Conservation (phyloP, 179 eudicot species). For the Beta corolliflora region DNA sequence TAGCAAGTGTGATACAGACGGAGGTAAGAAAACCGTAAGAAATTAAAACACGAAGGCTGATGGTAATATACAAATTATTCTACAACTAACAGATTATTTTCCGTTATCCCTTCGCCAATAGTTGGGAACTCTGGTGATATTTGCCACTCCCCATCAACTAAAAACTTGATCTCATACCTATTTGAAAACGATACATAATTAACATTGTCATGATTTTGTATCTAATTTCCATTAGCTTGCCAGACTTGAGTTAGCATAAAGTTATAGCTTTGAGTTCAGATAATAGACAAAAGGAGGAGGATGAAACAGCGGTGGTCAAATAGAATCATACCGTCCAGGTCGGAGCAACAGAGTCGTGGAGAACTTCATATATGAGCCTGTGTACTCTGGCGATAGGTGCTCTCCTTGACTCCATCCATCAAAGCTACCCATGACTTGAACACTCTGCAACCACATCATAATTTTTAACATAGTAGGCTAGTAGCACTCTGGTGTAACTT, state of each 20-base stretch:
- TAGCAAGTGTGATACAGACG: too few relatives aligned
- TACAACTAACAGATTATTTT: constrained; percentile 77
- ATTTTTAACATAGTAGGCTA: background rate
- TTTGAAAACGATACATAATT: background rate
- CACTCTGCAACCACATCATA: constrained; percentile 54
- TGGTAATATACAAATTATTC: constrained; percentile 32
- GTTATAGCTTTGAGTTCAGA: background rate
- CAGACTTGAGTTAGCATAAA: background rate
- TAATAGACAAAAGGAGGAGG: constrained; percentile 1
- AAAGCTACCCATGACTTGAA: constrained; percentile 93
- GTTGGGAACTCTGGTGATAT: constrained; percentile 72
- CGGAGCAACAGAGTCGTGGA: constrained; percentile 74
- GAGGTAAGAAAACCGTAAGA: too few relatives aligned
- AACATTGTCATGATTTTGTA: background rate
- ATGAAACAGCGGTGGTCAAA: background rate
- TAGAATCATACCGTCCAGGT: constrained; percentile 70
- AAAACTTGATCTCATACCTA: constrained; percentile 88
- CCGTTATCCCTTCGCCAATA: constrained; percentile 67
- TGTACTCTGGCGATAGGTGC: constrained; percentile 79
- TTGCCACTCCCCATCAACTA: constrained; percentile 91
- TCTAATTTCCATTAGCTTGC: background rate
- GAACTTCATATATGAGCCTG: constrained; percentile 66
- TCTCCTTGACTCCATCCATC: constrained; percentile 97
- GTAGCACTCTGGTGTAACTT: background rate
- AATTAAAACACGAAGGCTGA: too few relatives aligned